Percentiles rank a stretch among this genome's conserved stretches.
Conservation (phyloP, 345 rosid genomes). For the Arabidopsis arenosa region DNA sequence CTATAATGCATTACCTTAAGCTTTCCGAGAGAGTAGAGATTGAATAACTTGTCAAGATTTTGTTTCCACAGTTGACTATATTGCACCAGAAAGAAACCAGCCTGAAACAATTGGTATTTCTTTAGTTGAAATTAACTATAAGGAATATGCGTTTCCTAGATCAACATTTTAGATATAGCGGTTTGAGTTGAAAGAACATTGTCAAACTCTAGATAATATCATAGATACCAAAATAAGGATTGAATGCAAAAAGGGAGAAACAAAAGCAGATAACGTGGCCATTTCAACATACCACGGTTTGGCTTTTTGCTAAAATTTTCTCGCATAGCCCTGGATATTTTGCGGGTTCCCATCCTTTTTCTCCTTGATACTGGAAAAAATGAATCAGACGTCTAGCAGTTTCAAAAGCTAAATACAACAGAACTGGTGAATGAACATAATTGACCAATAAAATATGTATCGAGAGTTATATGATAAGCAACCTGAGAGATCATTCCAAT, state of each 20-base stretch:
- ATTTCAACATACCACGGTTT: conserved; percentile 79
- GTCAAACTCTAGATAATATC: not conserved
- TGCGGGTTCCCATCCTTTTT: conserved; percentile 84
- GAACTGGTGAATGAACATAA: not conserved
- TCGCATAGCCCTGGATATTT: conserved; percentile 90
- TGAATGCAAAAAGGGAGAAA: not conserved
- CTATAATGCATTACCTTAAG: conserved; percentile 62
- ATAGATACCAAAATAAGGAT: not conserved
- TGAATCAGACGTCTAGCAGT: conserved; percentile 15
- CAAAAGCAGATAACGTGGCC: not conserved
- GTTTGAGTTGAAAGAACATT: conserved; percentile 16
- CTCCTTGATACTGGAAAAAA: conserved; percentile 83
- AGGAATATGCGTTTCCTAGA: not conserved
- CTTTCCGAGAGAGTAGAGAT: conserved; percentile 75
- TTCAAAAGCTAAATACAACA: conserved; percentile 12
- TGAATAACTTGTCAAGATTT: conserved; percentile 68
- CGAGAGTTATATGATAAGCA: conserved; percentile 24
- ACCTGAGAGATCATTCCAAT: conserved; percentile 99
- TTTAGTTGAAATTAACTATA: conserved; percentile 1
- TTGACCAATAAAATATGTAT: not conserved
- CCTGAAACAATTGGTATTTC: conserved; percentile 54
- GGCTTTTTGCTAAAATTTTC: conserved; percentile 92
- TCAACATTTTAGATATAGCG: not conserved
- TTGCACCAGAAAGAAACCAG: conserved; percentile 88
- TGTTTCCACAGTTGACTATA: conserved; percentile 78